These are phyloP conservation scores for Westerdykella aurantiaca DNA, from an alignment of 2,329 filamentous ascomycete genomes.

Conservation along the genomic window DNA sequence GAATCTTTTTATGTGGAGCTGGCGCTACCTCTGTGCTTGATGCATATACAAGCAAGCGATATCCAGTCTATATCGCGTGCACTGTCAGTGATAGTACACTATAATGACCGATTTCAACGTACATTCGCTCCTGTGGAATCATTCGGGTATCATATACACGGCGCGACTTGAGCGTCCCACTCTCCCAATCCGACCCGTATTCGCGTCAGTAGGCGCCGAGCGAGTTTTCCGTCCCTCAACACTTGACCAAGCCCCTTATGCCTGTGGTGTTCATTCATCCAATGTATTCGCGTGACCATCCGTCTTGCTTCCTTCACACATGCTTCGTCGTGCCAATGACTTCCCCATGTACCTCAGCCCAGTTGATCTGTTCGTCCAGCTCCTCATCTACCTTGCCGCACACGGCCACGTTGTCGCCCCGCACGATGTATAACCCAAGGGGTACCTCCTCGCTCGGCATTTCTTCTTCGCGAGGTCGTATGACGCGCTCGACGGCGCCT, in stretches of 20 bases:
- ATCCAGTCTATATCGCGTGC: neutral
- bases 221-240: neutral
- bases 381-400: constrained; percentile 86
- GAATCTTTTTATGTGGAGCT: neutral
- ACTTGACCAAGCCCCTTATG: neutral
- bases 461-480: constrained; percentile 75
- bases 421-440: constrained; percentile 83
- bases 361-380: constrained; percentile 85
- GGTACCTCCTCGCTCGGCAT: constrained; percentile 75
- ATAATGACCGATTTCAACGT: no score
- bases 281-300: neutral
- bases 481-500: constrained; percentile 81
- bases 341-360: constrained; percentile 80
- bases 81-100: neutral
- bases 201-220: neutral
- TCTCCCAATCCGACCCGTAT: neutral
- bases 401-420: constrained; percentile 89
- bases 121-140: neutral
- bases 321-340: constrained; percentile 84
- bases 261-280: neutral
- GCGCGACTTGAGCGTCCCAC: neutral
- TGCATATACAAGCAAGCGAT: neutral
- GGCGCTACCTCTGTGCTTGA: neutral
- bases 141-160: constrained; percentile 9
- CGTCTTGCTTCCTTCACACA: constrained; percentile 13